Evolutionary conservation across 495 filamentous ascomycete species (phyloP).

Genomic region (Cercophora sp.): DNA sequence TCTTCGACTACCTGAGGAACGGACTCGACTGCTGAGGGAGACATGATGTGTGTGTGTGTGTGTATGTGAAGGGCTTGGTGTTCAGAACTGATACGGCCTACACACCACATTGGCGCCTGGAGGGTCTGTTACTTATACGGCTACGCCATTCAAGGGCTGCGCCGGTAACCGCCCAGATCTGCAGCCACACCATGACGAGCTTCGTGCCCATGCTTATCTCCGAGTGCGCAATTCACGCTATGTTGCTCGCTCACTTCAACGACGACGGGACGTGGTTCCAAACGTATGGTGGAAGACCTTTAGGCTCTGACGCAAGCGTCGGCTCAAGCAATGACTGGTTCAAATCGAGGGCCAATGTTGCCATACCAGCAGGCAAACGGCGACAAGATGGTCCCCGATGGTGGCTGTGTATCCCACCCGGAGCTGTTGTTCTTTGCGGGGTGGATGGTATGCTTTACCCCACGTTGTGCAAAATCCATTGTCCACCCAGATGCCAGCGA

Average conservation of each 20-base stretch:
- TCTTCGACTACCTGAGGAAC: constrained; percentile 21
- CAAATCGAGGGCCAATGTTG: neutral
- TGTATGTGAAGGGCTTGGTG: neutral
- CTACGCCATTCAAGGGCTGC: too few species aligned
- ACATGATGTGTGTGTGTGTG: constrained; percentile 17
- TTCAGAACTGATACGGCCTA: neutral
- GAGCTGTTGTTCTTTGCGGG: neutral
- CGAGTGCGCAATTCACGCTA: neutral
- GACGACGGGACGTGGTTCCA: neutral
- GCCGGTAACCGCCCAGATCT: too few species aligned
- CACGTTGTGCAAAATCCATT: constrained; percentile 12
- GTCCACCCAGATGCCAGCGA: neutral
- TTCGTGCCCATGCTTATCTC: constrained; percentile 1
- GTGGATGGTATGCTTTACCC: constrained; percentile 15
- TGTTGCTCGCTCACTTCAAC: neutral
- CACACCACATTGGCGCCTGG: neutral
- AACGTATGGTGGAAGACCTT: constrained; percentile 20
- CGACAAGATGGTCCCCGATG: too few species aligned
- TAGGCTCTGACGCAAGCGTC: constrained; percentile 21
- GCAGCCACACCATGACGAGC: neutral
- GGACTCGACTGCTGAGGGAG: constrained; percentile 29
- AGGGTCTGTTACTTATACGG: neutral
- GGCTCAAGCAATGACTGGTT: constrained; percentile 3
- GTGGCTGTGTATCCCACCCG: neutral
- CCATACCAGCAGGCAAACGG: too few species aligned